These are phyloP conservation scores for Russula abietina DNA, from an alignment of 768 basidiomycete species.

Conservation along the genomic window DNA sequence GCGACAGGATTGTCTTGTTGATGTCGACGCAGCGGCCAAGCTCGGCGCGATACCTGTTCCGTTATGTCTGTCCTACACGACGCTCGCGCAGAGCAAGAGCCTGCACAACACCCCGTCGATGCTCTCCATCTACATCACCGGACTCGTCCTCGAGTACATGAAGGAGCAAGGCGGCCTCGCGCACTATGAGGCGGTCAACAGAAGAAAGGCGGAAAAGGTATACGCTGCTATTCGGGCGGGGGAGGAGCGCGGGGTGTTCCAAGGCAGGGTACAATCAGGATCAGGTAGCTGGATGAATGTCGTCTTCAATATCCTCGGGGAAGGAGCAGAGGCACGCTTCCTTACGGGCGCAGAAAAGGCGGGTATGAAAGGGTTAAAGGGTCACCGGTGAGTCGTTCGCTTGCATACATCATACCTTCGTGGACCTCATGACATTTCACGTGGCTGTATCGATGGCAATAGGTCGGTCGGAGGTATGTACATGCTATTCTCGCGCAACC, in stretches of 20 bases:
- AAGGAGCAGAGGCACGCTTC: constrained; percentile 69
- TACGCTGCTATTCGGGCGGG: constrained; percentile 71
- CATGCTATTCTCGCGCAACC: not conserved
- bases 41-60: constrained; percentile 75
- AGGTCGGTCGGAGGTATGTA: constrained; percentile 25
- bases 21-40: constrained; percentile 70
- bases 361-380: constrained; percentile 84
- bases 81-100: constrained; percentile 64
- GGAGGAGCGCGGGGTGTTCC: constrained; percentile 62
- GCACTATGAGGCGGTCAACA: constrained; percentile 61
- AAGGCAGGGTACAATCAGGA: constrained; percentile 62
- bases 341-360: constrained; percentile 69
- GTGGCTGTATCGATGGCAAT: not conserved
- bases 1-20: constrained; percentile 89
- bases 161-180: constrained; percentile 56
- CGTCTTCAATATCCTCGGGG: constrained; percentile 72
- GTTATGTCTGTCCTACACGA: constrained; percentile 75
- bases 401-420: constrained; percentile 1
- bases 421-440: not conserved
- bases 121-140: constrained; percentile 84
- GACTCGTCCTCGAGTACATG: constrained; percentile 74
- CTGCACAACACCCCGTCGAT: constrained; percentile 93
- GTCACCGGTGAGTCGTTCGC: constrained; percentile 65
- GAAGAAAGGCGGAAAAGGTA: constrained; percentile 67
- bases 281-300: constrained; percentile 95